Base-by-base conservation (phyloP, 176 grass and related monocot species). In the Phragmites australis region DNA sequence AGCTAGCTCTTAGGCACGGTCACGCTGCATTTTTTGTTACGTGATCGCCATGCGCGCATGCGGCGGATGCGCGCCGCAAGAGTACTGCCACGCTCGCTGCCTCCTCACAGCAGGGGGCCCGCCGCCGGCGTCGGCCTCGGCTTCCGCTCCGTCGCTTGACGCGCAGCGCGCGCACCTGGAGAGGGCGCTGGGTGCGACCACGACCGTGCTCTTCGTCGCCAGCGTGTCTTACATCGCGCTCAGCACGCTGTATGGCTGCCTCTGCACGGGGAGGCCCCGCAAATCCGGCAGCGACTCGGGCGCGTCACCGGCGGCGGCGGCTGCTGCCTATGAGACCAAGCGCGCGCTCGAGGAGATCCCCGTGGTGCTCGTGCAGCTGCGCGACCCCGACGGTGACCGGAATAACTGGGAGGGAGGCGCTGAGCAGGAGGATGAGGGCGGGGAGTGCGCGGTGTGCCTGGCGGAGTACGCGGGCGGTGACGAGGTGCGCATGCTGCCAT, bases 371-470 rank as follows among this genome's bases (percentile, higher is more conserved):
- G 49, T 57, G 19, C 51, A 29, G 1, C 1, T 2, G 16, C 5
- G 3, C 17, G 8, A 21, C 32, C 31, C 2, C 0, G 49, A 0
- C 1, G 26, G 17, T 29, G 47, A 0, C 32, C 6, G 19, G 3
- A 3, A 6, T 16, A 14, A 16, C 4, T n/a, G n/a, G n/a, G 63
- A 2, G 0, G 48, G 32, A 31, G 56, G 16, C n/a, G 47, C 0
- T 10, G 21, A 21, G 19, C 2, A 39, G 3, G 53, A 48, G 23
- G 65, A 18, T 18, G 39, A 9, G 3, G 68, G 18, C 1, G 23
- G 0, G 5, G 68, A 51, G 6, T 85, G 89, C 39, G 56, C 82
- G 29, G 82, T 88, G 82, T 91, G 89, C 78, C 30, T 91, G 22
- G 78, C 66, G 37, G 82, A 85, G 82, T 88, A 85, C 66, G 37